phyloP scores from a whole-genome alignment of 257 asterid species.

The Eustoma russellianum region DNA sequence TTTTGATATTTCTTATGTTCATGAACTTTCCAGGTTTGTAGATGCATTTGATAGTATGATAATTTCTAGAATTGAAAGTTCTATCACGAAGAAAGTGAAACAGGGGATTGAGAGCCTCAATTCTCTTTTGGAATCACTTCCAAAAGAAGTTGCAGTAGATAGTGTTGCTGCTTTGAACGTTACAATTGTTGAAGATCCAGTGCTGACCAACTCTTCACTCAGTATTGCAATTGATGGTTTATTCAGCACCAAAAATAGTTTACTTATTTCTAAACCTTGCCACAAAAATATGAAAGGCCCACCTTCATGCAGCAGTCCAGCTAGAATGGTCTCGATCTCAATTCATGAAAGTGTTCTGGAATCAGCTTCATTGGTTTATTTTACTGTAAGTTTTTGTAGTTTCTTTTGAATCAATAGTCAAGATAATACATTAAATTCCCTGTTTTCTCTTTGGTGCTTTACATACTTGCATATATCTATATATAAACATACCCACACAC shows the following conservation, averaged over 20 bases:
- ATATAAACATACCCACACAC: no score
- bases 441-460: neutral
- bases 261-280: conserved; percentile 17
- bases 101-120: conserved; percentile 49
- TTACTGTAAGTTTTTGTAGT: conserved; percentile 41
- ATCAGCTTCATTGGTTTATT: conserved; percentile 68
- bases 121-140: conserved; percentile 55
- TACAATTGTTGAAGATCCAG: conserved; percentile 61
- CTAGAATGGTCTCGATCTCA: conserved; percentile 60
- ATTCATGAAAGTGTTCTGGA: conserved; percentile 65
- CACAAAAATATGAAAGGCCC: conserved; percentile 21
- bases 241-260: conserved; percentile 35
- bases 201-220: conserved; percentile 44
- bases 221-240: conserved; percentile 62
- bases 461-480: no score
- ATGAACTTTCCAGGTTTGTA: conserved; percentile 39
- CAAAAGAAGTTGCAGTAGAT: conserved; percentile 61
- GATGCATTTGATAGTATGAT: conserved; percentile 65
- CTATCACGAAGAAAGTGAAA: conserved; percentile 50
- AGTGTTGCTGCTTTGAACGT: conserved; percentile 51
- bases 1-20: neutral
- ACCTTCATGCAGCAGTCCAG: conserved; percentile 29
- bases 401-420: conserved; percentile 4
- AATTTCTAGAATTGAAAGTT: conserved; percentile 61
- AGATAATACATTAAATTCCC: neutral